phyloP scores from a whole-genome alignment of 805 yeast genomes.

The Nakazawaea anatomiae region DNA sequence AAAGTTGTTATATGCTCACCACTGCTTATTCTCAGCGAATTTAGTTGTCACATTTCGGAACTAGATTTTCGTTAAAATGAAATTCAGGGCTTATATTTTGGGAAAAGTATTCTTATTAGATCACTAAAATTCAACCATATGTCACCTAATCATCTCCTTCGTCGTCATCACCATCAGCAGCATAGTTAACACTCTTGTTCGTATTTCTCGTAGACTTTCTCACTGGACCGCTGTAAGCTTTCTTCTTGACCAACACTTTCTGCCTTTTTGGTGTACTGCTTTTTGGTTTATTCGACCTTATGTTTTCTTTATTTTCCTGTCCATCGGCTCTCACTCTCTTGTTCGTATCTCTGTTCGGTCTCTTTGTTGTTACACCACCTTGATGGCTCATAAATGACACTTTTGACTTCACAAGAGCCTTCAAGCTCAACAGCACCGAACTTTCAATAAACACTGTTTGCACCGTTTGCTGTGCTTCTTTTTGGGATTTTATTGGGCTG shows the following conservation, averaged over 20 bases:
- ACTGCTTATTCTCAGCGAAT: too few relatives aligned
- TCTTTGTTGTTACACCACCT: not conserved
- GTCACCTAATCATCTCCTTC: not conserved
- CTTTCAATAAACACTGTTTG: constrained; percentile 54
- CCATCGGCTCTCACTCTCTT: not conserved
- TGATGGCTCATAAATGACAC: not conserved
- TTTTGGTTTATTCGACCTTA: not conserved
- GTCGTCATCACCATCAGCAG: constrained; percentile 16
- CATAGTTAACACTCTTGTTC: constrained; percentile 29
- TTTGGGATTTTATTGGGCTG: constrained; percentile 49
- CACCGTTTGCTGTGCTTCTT: constrained; percentile 52
- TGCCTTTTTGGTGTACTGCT: not conserved
- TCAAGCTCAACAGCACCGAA: constrained; percentile 31
- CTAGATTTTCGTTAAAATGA: too few relatives aligned
- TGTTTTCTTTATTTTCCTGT: constrained; percentile 14
- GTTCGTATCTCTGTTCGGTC: not conserved
- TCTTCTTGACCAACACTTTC: not conserved
- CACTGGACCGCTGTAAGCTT: not conserved
- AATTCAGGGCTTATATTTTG: too few relatives aligned
- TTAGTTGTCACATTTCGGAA: too few relatives aligned
- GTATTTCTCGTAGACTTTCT: constrained; percentile 2
- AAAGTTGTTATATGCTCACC: too few relatives aligned
- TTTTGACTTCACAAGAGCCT: constrained; percentile 22
- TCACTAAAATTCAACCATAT: too few relatives aligned
- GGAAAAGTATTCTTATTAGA: too few relatives aligned